Evolutionary conservation across 768 basidiomycete genomes (phyloP), one percentile per base, ranked within the genome.

Genomic region (Coprinellus aureogranulatus): DNA sequence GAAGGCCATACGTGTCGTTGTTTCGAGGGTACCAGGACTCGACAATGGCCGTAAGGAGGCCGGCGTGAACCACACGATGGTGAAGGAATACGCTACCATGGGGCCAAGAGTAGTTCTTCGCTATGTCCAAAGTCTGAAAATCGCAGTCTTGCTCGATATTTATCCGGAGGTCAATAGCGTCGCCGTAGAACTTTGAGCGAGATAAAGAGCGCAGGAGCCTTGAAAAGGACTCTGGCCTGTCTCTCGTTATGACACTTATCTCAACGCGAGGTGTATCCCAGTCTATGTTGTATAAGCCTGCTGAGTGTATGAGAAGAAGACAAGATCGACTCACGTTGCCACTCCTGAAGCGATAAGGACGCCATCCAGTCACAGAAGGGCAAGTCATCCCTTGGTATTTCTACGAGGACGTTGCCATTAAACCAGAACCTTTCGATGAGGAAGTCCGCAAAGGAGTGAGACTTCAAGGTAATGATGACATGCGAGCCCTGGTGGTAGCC

Each of bases 1-100:
- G 72, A 20, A 94, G 67, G 6, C 88, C 92, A 66, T 92, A 93
- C 1, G 84, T 82, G 62, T 94, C 73, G 59, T 91, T 80, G 28
- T 80, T 78, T 25, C 75, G 71, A 4, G 93, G 92, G 66, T 91
- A 94, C 92, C 93, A 95, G 4, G 90, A 90, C 70, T 94, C 92
- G 14, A 93, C 88, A 14, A 95, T 85, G 5, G 92, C 89, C 2
- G 89, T 80, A 54, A 94, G 81, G 20, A 94, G 76, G 3, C 92
- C 92, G 2, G 85, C 92, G 57, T 86, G 86, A n/a, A 89, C 71
- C 55, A 92, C 78, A 25, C 93, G 82, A 64, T 87, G 89, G 54
- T 91, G 85, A 6, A 90, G 63, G 57, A 80, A 81, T 6, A 85
- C 61, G 37, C 70, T 62, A 4, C 91, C 90, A 60, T 84, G 77